phyloP scores from a whole-genome alignment of 768 basidiomycete genomes.

The Podaxis mareebaensis region DNA sequence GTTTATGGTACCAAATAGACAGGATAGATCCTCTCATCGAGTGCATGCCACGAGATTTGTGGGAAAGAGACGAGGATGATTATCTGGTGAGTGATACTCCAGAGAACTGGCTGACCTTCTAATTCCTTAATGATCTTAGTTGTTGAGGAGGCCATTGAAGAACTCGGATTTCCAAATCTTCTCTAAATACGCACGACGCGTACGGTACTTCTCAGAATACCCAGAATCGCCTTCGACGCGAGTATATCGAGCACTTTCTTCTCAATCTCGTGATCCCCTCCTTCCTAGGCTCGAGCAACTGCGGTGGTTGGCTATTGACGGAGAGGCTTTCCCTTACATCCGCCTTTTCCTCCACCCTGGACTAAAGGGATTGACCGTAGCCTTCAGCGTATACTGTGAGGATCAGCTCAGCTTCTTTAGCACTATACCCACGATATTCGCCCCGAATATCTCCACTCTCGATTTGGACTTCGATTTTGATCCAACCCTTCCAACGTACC shows the following conservation, averaged over 20 bases:
- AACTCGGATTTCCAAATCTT: neutral
- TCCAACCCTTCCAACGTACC: neutral
- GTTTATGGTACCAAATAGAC: neutral
- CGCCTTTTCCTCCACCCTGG: neutral
- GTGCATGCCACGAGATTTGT: conserved; percentile 5
- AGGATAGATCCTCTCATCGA: neutral
- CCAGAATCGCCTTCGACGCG: neutral
- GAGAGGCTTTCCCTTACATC: neutral
- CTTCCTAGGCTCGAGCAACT: neutral
- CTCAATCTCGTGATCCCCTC: neutral
- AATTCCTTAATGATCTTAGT: neutral
- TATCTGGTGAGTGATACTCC: neutral
- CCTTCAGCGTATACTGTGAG: neutral
- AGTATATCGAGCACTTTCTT: neutral
- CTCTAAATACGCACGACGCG: neutral
- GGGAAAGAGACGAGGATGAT: neutral
- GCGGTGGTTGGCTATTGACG: neutral
- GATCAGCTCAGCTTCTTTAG: neutral
- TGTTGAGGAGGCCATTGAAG: neutral
- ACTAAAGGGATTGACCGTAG: neutral
- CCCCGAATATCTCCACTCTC: neutral
- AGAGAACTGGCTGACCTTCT: neutral
- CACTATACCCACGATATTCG: neutral
- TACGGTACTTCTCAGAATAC: neutral
- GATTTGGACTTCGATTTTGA: too few species aligned